A percentile compares a stretch with the other conserved stretches of the same genome.
Conservation (phyloP, 1,284 basidiomycete species). For the Omphalotus olearius region DNA sequence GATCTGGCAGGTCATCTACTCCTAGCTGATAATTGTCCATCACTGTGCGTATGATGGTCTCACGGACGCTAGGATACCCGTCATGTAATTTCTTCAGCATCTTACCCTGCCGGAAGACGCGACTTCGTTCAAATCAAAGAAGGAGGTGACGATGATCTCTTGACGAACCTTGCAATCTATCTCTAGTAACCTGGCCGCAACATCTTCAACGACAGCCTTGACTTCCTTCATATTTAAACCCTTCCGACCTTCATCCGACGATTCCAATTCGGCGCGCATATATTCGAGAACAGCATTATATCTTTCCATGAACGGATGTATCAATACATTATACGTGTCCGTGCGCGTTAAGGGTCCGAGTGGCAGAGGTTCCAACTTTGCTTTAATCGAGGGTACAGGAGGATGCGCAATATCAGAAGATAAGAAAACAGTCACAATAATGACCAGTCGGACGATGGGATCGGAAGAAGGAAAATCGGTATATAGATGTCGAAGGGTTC, state of each 20-base stretch:
- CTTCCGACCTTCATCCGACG: constrained; percentile 33
- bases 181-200: constrained; percentile 52
- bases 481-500: constrained; percentile 55
- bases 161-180: constrained; percentile 57
- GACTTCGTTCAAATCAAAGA: constrained; percentile 4
- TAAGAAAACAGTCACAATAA: constrained; percentile 61
- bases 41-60: constrained; percentile 38
- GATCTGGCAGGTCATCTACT: constrained; percentile 49
- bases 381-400: constrained; percentile 38
- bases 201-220: constrained; percentile 44
- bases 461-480: constrained; percentile 54
- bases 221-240: constrained; percentile 38
- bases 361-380: constrained; percentile 45
- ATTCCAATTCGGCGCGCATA: constrained; percentile 34
- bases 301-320: constrained; percentile 66
- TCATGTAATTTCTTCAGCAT: constrained; percentile 57
- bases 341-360: constrained; percentile 50
- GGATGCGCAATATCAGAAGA: constrained; percentile 38
- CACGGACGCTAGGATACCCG: constrained; percentile 35
- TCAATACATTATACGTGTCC: constrained; percentile 58
- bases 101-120: constrained; percentile 43
- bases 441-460: constrained; percentile 56
- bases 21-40: constrained; percentile 45
- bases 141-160: constrained; percentile 3
- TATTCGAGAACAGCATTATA: constrained; percentile 50